Evolutionary conservation across 495 filamentous ascomycete genomes (phyloP).

Genomic region (Thermochaetoides thermophila): DNA sequence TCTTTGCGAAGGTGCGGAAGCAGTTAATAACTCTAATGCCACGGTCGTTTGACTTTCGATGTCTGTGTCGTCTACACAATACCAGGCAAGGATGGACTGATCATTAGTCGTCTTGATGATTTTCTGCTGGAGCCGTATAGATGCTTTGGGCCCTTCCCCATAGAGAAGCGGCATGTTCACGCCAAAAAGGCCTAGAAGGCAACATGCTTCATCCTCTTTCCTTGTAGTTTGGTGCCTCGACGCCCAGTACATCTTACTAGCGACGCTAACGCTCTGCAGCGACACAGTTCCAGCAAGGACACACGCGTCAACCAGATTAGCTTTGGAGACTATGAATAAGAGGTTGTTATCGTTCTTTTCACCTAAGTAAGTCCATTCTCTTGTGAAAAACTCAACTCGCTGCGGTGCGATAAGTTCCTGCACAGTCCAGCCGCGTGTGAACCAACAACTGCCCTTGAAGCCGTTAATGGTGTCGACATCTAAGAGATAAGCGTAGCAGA

Average conservation of each 20-base stretch:
- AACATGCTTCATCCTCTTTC: constrained; percentile 7
- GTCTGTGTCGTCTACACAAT: background rate
- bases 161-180: constrained; percentile 9
- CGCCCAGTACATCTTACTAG: constrained; percentile 5
- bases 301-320: too few species aligned
- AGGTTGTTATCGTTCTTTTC: too few species aligned
- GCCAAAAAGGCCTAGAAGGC: constrained; percentile 4
- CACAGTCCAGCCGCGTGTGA: constrained; percentile 26
- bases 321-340: too few species aligned
- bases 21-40: too few species aligned
- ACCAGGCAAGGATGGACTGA: constrained; percentile 5
- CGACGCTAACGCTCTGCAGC: too few species aligned
- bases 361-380: too few species aligned
- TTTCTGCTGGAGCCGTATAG: constrained; percentile 5
- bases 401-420: constrained; percentile 27
- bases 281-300: too few species aligned
- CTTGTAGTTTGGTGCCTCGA: constrained; percentile 1
- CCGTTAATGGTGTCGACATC: background rate
- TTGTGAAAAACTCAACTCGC: constrained; percentile 20
- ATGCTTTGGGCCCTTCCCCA: constrained; percentile 6
- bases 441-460: constrained; percentile 16
- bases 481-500: constrained; percentile 20
- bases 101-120: constrained; percentile 4
- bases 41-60: background rate
- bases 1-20: background rate